Conservation (phyloP, 1,284 basidiomycete genomes). For the Sanghuangporus weigelae region DNA sequence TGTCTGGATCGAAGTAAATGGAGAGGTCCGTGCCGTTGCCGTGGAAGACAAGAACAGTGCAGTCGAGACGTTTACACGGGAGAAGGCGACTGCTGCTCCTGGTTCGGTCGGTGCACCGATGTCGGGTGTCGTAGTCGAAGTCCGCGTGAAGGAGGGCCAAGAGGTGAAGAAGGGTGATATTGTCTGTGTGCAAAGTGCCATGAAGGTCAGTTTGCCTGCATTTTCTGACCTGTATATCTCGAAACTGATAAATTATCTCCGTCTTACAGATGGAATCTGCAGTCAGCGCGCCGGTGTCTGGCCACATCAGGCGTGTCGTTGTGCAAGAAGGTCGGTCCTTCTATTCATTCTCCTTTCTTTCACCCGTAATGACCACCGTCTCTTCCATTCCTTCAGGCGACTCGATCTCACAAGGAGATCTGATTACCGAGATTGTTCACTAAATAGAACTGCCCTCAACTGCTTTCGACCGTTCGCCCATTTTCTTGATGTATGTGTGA, state of each 20-base stretch:
- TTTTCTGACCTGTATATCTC: not conserved
- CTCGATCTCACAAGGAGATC: conserved; percentile 84
- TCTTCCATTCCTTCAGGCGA: conserved; percentile 48
- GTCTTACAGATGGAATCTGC: conserved; percentile 85
- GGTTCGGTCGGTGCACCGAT: conserved; percentile 95
- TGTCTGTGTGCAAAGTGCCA: conserved; percentile 83
- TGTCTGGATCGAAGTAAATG: conserved; percentile 98
- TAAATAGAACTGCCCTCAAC: conserved; percentile 27
- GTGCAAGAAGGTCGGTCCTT: conserved; percentile 69
- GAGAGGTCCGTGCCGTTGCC: conserved; percentile 90
- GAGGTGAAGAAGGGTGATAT: conserved; percentile 98
- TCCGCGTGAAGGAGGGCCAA: conserved; percentile 94
- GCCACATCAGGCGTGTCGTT: conserved; percentile 88
- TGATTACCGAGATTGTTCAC: conserved; percentile 81
- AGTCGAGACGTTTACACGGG: conserved; percentile 89
- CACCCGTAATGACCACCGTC: conserved; percentile 10
- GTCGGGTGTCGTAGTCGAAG: conserved; percentile 98
- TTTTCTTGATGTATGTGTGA: not conserved
- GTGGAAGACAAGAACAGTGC: conserved; percentile 96
- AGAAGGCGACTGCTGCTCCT: conserved; percentile 90
- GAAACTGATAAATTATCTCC: conserved; percentile 13
- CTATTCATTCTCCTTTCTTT: not conserved
- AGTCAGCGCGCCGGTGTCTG: conserved; percentile 92
- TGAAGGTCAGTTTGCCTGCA: conserved; percentile 60
- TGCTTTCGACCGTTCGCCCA: not conserved